phyloP scores from a whole-genome alignment of 495 filamentous ascomycete species.

The Apodospora peruviana region DNA sequence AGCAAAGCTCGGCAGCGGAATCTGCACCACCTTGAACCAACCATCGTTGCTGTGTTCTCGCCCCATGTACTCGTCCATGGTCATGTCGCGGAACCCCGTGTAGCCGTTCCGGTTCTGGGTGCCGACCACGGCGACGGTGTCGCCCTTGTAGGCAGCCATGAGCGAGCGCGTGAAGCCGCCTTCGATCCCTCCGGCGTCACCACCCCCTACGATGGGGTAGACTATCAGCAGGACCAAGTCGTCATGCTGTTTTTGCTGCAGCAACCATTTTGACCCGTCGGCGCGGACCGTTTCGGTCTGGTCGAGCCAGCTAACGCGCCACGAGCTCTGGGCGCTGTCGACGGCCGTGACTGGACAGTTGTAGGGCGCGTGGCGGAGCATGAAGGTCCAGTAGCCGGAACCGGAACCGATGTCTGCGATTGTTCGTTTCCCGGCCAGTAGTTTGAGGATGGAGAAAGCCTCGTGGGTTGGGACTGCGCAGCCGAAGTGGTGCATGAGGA shows the following conservation, averaged over 20 bases:
- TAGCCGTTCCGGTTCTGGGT: slow-evolving; percentile 62
- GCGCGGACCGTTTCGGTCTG: slow-evolving; percentile 42
- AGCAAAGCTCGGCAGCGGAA: slow-evolving; percentile 48
- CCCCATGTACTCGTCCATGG: slow-evolving; percentile 51
- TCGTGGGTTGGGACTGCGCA: slow-evolving; percentile 56
- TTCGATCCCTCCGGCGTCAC: slow-evolving; percentile 21
- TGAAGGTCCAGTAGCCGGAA: slow-evolving; percentile 59
- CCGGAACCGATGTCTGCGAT: slow-evolving; percentile 47
- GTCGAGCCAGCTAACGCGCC: slow-evolving; percentile 53
- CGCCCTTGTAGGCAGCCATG: slow-evolving; percentile 49
- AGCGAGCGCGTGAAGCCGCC: slow-evolving; percentile 47
- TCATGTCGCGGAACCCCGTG: slow-evolving; percentile 50
- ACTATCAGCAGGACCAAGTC: slow-evolving; percentile 52
- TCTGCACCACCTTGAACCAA: slow-evolving; percentile 38
- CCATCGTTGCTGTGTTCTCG: slow-evolving; percentile 28
- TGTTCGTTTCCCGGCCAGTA: slow-evolving; percentile 30
- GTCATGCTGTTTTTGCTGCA: background rate
- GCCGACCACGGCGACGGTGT: slow-evolving; percentile 54
- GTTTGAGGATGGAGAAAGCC: slow-evolving; percentile 42
- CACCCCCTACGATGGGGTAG: slow-evolving; percentile 52
- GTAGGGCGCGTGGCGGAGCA: slow-evolving; percentile 48
- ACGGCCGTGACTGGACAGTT: slow-evolving; percentile 30
- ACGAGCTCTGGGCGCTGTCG: slow-evolving; percentile 50
- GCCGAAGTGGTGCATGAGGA: slow-evolving; percentile 65
- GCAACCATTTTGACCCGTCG: slow-evolving; percentile 43